A percentile compares a stretch with the other conserved stretches of the same genome.
These are phyloP conservation scores for Calonectria montana DNA, from an alignment of 2,329 filamentous ascomycete species.

Conservation along the genomic window DNA sequence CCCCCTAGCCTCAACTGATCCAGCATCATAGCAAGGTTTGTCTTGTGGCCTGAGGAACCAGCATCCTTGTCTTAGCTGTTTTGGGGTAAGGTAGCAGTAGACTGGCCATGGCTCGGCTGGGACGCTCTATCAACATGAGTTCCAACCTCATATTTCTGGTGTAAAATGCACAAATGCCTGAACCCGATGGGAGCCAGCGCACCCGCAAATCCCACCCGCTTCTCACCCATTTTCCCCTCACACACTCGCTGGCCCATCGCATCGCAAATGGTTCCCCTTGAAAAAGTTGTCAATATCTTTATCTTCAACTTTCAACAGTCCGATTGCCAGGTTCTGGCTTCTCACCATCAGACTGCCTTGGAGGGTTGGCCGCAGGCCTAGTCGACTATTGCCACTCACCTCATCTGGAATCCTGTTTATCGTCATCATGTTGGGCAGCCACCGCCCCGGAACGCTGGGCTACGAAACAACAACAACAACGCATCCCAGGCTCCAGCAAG, in stretches of 20 bases:
- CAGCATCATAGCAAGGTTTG: background rate
- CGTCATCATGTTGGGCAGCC: background rate
- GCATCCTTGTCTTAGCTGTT: slow-evolving; percentile 36
- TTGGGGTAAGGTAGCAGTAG: slow-evolving; percentile 32
- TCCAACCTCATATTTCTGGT: slow-evolving; percentile 46
- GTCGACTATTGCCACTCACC: background rate
- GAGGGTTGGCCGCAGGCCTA: background rate
- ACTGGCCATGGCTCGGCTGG: slow-evolving; percentile 26
- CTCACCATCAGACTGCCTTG: background rate
- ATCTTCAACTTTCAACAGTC: background rate
- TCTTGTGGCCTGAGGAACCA: slow-evolving; percentile 25
- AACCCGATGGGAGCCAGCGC: slow-evolving; percentile 21
- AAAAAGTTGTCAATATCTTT: background rate
- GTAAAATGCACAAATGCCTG: slow-evolving; percentile 46
- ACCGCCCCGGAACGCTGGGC: background rate
- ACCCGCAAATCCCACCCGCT: slow-evolving; percentile 30
- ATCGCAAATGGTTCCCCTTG: background rate
- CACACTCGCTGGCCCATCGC: slow-evolving; percentile 17
- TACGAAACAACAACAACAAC: slow-evolving; percentile 4
- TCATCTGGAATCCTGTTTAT: background rate
- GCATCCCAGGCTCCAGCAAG: background rate
- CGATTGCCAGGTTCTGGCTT: background rate
- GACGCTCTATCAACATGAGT: slow-evolving; percentile 30
- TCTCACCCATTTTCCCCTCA: slow-evolving; percentile 25
- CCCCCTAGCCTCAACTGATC: background rate